Base-by-base conservation (phyloP, 1,139 yeast genomes). In the Lodderomyces oxycetoniae region DNA sequence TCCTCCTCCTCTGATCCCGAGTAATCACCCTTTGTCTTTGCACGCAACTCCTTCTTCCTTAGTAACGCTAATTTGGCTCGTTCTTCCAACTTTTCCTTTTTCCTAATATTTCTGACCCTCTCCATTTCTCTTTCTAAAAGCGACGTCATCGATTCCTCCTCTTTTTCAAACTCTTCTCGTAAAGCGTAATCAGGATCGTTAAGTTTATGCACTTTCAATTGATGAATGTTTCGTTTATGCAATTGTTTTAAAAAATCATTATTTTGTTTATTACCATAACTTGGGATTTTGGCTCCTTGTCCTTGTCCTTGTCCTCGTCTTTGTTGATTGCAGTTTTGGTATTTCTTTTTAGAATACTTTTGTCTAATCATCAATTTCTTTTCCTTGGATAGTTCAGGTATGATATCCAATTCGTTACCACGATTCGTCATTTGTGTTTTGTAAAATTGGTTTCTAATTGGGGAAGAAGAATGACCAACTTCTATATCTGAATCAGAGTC, bases 101-200 rank as follows among this genome's bases (percentile, higher is more conserved):
- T 71, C 38, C 79, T 63, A 21, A 73, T 64, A 33, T 61, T 65
- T 47, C 76, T 58, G 21, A 63, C 74, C 42, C 79, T 62, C 42
- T 71, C 72, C 46, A 77, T 67, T 49, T 82, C 89, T 38, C 74
- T 67, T 44, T 81, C 87, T 43, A 81, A 61, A 30, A 81, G 59
- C n/a, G 63, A 55, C 3, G 68, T 70, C 69, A 64, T 63, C 15
- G 60, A 55, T 34, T 64, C 70, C 32, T 64, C 71, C 34, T 64
- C 69, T 43, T 63, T 56, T 36, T 65, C 66, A 30, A 64, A 50
- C 37, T 64, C 70, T 33, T 59, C 58, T 27, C 56, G 42, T 7
- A 56, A 44, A 17, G 57, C 62, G 21, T 54, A 47, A 24, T 60
- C 59, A 3, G 68, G 67, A 34, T 59, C 54, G 16, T 48, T 41